phyloP scores from a whole-genome alignment of 495 filamentous ascomycete species.

The Podospora sp. region DNA sequence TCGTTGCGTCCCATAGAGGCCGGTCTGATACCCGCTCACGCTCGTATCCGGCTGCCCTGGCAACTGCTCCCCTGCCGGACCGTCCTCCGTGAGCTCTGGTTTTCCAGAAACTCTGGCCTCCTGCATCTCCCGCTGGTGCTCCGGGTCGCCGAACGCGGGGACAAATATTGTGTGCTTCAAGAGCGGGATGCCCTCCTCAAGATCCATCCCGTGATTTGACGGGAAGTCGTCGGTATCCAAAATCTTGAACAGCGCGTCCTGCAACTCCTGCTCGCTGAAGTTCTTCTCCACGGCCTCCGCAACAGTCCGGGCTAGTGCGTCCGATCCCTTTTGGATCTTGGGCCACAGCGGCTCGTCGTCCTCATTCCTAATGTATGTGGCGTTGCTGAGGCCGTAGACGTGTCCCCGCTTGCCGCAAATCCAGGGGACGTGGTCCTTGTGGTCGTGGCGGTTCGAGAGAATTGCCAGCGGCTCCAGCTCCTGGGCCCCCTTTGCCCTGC shows the following conservation, averaged over 20 bases:
- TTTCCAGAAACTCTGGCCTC: constrained; percentile 46
- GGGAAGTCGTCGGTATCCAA: constrained; percentile 77
- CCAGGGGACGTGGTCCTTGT: constrained; percentile 66
- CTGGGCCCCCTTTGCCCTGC: constrained; percentile 33
- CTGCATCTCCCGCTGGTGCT: constrained; percentile 50
- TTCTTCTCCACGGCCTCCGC: constrained; percentile 46
- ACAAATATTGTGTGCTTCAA: constrained; percentile 84
- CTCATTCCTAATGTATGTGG: constrained; percentile 58
- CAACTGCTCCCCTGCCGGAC: constrained; percentile 26
- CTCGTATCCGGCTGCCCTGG: constrained; percentile 36
- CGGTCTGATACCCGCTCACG: constrained; percentile 50
- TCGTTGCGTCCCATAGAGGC: constrained; percentile 88
- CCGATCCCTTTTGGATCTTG: constrained; percentile 67
- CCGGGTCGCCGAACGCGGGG: constrained; percentile 64
- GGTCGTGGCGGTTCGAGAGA: constrained; percentile 81
- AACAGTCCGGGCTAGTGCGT: constrained; percentile 47
- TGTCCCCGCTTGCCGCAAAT: constrained; percentile 64
- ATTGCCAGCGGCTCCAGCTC: constrained; percentile 73
- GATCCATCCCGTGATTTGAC: constrained; percentile 55
- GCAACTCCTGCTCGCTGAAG: constrained; percentile 63
- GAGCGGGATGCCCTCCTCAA: constrained; percentile 69
- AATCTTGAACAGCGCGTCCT: constrained; percentile 69
- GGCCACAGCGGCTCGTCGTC: constrained; percentile 11
- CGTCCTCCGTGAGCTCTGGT: constrained; percentile 20
- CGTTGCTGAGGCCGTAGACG: constrained; percentile 84